These are phyloP conservation scores for Mallotus japonicus DNA, from an alignment of 441 rosid genomes.

Conservation along the genomic window DNA sequence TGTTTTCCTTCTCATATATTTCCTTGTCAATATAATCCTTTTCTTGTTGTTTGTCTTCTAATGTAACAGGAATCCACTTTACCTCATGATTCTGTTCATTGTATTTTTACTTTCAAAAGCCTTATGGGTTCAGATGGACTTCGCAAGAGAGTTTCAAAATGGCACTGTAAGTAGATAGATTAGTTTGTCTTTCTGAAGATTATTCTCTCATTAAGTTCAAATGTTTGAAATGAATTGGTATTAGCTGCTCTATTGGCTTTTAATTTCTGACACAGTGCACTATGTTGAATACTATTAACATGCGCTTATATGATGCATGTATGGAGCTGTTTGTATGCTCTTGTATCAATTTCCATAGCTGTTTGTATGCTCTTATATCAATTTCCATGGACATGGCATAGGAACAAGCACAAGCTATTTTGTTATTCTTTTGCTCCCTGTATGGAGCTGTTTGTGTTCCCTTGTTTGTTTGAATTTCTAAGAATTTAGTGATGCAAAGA, in stretches of 20 bases:
- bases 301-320: too few species aligned
- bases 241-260: too few species aligned
- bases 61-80: constrained; percentile 78
- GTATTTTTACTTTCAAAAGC: constrained; percentile 67
- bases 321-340: constrained; percentile 5
- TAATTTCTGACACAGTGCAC: too few species aligned
- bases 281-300: too few species aligned
- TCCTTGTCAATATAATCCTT: not conserved
- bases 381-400: not conserved
- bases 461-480: not conserved
- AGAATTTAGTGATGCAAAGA: not conserved
- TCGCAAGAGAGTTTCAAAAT: constrained; percentile 58
- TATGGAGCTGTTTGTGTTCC: not conserved
- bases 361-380: constrained; percentile 6
- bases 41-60: constrained; percentile 19
- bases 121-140: constrained; percentile 80
- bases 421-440: not conserved
- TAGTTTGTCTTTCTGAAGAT: too few species aligned
- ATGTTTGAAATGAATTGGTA: too few species aligned
- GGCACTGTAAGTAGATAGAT: constrained; percentile 60
- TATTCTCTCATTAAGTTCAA: too few species aligned
- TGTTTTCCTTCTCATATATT: not conserved
- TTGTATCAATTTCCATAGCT: not conserved
- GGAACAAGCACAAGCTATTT: not conserved
- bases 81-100: constrained; percentile 63